A percentile compares a stretch with the other conserved stretches of the same genome.
Evolutionary conservation across 768 basidiomycete genomes (phyloP).

Genomic region (Tephrocybe sp.): DNA sequence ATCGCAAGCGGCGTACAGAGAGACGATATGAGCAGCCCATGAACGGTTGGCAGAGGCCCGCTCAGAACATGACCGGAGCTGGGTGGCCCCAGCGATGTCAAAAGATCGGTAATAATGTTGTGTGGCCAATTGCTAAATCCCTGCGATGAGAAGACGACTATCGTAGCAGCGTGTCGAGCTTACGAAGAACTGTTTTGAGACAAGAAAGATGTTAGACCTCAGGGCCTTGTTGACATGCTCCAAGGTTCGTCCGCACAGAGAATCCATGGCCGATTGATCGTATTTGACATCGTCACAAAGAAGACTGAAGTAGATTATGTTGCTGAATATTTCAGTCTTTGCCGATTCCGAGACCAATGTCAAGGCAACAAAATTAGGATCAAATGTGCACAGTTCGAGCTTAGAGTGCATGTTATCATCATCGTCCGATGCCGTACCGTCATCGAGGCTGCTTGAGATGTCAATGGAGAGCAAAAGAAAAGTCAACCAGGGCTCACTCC

Average conservation of each 20-base stretch:
- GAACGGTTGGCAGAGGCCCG: not conserved
- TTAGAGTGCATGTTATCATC: not conserved
- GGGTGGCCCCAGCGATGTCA: not conserved
- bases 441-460: not conserved
- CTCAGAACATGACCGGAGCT: rapidly evolving
- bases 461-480: not conserved
- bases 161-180: not conserved
- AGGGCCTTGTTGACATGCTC: not conserved
- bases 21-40: not conserved
- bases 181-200: slow-evolving; percentile 8
- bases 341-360: not conserved
- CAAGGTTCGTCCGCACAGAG: not conserved
- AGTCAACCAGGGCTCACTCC: not conserved
- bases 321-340: slow-evolving; percentile 1
- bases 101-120: not conserved
- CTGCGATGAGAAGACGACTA: not conserved
- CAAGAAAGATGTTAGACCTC: not conserved
- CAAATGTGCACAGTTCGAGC: not conserved
- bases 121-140: not conserved
- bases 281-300: not conserved
- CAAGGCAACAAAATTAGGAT: slow-evolving; percentile 5
- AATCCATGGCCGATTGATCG: not conserved
- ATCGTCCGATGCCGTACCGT: not conserved
- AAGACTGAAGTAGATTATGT: slow-evolving; percentile 8
- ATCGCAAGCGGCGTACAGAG: not conserved